Percentiles rank a stretch among this genome's conserved stretches.
phyloP scores from a whole-genome alignment of 371 early-diverging fungal genomes.

The Lichtheimia ramosa region DNA sequence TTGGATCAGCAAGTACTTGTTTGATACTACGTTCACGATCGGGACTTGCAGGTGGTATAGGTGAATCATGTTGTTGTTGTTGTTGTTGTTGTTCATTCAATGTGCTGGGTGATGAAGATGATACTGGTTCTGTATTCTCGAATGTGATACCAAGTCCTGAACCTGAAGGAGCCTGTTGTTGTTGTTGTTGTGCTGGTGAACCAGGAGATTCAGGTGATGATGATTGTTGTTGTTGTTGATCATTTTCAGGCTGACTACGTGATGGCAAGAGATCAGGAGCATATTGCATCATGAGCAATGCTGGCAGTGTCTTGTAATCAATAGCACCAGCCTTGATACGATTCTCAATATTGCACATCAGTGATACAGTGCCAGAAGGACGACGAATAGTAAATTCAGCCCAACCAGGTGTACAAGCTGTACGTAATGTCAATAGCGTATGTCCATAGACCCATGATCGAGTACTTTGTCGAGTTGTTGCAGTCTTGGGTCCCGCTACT shows the following conservation, averaged over 20 bases:
- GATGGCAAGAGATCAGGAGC: constrained; percentile 41
- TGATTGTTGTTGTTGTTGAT: background rate
- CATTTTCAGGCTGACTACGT: background rate
- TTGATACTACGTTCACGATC: constrained; percentile 13
- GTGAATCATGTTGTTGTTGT: background rate
- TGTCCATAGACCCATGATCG: constrained; percentile 87
- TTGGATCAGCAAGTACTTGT: constrained; percentile 31
- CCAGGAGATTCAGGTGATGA: background rate
- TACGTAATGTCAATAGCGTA: constrained; percentile 73
- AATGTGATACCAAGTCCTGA: constrained; percentile 23
- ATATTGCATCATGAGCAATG: constrained; percentile 63
- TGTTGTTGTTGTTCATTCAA: background rate
- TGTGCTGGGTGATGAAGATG: background rate
- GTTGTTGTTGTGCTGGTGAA: background rate
- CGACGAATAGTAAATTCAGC: constrained; percentile 82
- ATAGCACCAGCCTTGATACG: constrained; percentile 58
- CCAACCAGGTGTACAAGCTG: constrained; percentile 70
- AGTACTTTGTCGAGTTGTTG: constrained; percentile 36
- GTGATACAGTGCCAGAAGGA: constrained; percentile 78
- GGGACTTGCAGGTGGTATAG: background rate
- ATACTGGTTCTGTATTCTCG: background rate
- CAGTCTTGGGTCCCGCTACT: constrained; percentile 8
- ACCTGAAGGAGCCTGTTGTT: constrained; percentile 14
- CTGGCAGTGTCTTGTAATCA: constrained; percentile 57
- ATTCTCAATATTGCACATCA: constrained; percentile 77